Evolutionary conservation across 768 basidiomycete genomes (phyloP).

Genomic region (Ephemerocybe angulata): DNA sequence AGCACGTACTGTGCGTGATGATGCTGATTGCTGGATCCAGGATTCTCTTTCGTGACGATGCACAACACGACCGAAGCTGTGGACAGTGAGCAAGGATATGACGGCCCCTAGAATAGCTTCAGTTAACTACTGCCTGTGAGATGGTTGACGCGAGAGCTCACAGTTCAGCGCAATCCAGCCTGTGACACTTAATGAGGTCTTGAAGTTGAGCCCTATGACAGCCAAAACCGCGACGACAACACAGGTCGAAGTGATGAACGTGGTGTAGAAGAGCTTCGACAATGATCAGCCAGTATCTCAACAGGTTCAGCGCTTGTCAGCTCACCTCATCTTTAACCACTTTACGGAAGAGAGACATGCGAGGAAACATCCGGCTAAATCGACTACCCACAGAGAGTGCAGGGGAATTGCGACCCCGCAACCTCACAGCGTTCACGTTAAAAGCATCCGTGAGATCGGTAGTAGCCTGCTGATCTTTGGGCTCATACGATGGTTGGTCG

Average conservation of each 20-base stretch:
- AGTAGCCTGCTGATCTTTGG: not conserved
- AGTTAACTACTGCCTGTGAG: not conserved
- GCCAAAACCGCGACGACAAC: constrained; percentile 46
- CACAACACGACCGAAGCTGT: constrained; percentile 58
- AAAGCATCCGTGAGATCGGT: not conserved
- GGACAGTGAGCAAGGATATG: constrained; percentile 52
- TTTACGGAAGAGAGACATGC: constrained; percentile 49
- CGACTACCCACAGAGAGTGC: constrained; percentile 31
- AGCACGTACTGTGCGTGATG: constrained; percentile 29
- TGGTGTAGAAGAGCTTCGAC: constrained; percentile 49
- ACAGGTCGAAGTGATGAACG: constrained; percentile 47
- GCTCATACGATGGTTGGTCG: not conserved
- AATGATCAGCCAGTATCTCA: not conserved
- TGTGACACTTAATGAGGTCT: constrained; percentile 41
- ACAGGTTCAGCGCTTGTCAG: not conserved
- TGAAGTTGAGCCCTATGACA: constrained; percentile 47
- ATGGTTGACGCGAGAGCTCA: constrained; percentile 24
- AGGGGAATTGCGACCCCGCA: constrained; percentile 16
- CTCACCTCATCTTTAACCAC: constrained; percentile 65
- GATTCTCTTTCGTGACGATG: constrained; percentile 59
- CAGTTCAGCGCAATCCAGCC: constrained; percentile 57
- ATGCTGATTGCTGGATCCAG: constrained; percentile 44
- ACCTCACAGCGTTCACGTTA: not conserved
- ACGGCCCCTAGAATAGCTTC: constrained; percentile 44
- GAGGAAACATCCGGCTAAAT: constrained; percentile 46